A percentile compares a stretch with the other conserved stretches of the same genome.
Evolutionary conservation across 495 filamentous ascomycete species (phyloP).

Genomic region (Platismatia glauca): DNA sequence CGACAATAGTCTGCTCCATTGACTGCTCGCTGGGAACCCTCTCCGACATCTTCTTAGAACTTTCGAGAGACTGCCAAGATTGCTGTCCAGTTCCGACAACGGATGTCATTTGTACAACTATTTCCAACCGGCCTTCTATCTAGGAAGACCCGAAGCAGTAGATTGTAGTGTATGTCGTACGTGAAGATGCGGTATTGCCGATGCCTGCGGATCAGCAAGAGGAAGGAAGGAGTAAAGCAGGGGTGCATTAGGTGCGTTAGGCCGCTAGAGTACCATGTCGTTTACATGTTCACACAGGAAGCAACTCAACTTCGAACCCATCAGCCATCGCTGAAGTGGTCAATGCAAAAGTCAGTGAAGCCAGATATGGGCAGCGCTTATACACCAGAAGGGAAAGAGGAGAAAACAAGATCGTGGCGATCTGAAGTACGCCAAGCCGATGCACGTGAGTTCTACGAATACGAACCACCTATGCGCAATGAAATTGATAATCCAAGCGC

Average conservation of each 20-base stretch:
- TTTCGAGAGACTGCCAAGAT: background rate
- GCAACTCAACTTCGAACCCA: background rate
- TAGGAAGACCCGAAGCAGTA: background rate
- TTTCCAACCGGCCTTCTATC: background rate
- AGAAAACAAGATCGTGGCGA: background rate
- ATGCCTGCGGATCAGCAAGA: background rate
- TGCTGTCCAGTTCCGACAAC: background rate
- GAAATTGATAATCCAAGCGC: too few species aligned
- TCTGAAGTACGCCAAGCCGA: background rate
- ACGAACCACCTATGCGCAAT: background rate
- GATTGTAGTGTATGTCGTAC: background rate
- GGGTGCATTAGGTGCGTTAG: background rate
- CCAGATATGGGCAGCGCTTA: background rate
- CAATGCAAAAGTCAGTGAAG: background rate
- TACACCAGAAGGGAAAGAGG: background rate
- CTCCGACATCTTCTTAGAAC: background rate
- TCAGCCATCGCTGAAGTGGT: too few species aligned
- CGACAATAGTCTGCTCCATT: background rate
- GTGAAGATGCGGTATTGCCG: background rate
- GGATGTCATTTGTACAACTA: background rate
- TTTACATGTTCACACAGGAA: background rate
- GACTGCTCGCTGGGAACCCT: background rate
- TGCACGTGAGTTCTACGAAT: background rate
- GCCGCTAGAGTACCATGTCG: background rate
- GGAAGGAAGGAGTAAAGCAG: background rate